Evolutionary conservation across 352 stramenopile species (phyloP), one percentile per base, ranked within the genome.

Genomic region (Thalassiosira ordinaria): DNA sequence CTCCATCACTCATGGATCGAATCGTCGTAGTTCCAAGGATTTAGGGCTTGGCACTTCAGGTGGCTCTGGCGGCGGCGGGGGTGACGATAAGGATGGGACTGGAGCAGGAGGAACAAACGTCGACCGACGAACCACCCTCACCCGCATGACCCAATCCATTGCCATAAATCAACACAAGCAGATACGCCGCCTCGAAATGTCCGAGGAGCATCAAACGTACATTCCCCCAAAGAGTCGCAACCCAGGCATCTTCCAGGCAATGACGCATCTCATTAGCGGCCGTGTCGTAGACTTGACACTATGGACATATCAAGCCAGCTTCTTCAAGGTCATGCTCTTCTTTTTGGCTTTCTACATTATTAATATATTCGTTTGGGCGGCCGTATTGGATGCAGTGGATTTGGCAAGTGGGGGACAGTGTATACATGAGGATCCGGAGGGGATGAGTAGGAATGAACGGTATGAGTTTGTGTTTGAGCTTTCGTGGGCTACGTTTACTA

Each of bases 401-500:
- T 31, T n/a, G 7, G 13, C 57, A 0, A 59, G 18, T 1, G 68
- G 68, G 6, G 29, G 31, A 2, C n/a, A 29, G 7, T 78, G 68
- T 49, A 37, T 78, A 18, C 51, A 78, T 51, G 68, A 63, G 11
- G 57, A 78, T 47, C 18, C 20, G 20, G 16, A 22, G 4, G 11
- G 7, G 7, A 59, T 66, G 39, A 49, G 18, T 0, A 2, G 1
- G 0, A 27, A 20, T 11, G 68, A 57, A 20, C 41, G 68, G 20
- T 78, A 78, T 49, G 71, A 80, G 39, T 49, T 74, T 31, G 53
- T 44, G 5, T 73, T 80, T 55, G 71, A 73, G 16, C 31, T 80
- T 18, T 52, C 18, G 44, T 52, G 13, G 27, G 20, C n/a, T n/a
- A n/a, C n/a, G n/a, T n/a, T n/a, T n/a, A n/a, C n/a, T n/a, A n/a